phyloP scores from a whole-genome alignment of 2,329 filamentous ascomycete genomes.

The Colletotrichum spinosum region DNA sequence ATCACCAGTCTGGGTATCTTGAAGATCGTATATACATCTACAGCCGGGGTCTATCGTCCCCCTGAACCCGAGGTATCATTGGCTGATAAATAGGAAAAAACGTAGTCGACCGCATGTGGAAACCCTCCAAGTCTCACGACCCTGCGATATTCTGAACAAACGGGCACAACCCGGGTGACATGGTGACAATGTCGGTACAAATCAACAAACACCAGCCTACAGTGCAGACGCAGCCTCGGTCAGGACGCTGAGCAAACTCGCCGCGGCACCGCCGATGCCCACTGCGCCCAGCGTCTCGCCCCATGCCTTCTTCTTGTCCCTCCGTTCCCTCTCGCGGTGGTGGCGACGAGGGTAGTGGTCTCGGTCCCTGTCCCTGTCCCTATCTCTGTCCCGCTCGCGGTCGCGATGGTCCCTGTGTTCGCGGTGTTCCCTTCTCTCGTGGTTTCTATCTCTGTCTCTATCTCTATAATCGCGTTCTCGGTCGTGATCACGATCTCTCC shows the following conservation, averaged over 20 bases:
- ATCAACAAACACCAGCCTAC: constrained; percentile 22
- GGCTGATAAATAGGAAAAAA: too few relatives aligned
- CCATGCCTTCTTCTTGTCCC: constrained; percentile 58
- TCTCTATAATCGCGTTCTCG: constrained; percentile 51
- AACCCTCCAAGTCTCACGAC: too few relatives aligned
- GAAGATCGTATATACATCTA: constrained; percentile 13
- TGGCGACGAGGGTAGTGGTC: constrained; percentile 51
- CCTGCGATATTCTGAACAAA: too few relatives aligned
- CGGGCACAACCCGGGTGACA: too few relatives aligned
- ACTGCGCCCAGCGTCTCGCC: constrained; percentile 68
- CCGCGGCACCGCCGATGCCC: constrained; percentile 70
- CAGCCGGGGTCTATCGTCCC: too few relatives aligned
- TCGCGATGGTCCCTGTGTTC: constrained; percentile 48
- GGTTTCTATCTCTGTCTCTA: constrained; percentile 45
- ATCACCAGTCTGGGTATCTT: constrained; percentile 33
- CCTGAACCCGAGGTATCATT: constrained; percentile 11
- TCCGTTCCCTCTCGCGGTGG: constrained; percentile 43
- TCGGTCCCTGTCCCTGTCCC: constrained; percentile 42
- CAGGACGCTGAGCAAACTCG: constrained; percentile 67
- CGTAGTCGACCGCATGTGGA: too few relatives aligned
- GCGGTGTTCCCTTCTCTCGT: constrained; percentile 46
- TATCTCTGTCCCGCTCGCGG: constrained; percentile 50
- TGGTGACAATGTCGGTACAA: background rate
- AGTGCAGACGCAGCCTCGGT: constrained; percentile 63
- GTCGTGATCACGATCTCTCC: constrained; percentile 47